Conservation (phyloP, 345 rosid species). For the Eucalyptus marginata region DNA sequence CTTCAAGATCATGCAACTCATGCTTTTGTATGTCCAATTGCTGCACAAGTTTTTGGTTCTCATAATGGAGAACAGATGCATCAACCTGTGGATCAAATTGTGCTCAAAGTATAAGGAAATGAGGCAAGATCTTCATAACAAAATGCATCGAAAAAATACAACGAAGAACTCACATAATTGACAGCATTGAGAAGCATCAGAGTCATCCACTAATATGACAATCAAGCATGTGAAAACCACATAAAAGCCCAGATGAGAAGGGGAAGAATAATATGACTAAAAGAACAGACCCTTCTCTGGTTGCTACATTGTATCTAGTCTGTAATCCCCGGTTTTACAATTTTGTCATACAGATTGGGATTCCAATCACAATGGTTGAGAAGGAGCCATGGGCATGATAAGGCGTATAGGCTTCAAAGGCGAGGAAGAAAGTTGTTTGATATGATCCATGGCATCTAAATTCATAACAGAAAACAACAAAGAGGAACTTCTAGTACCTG, state of each 20-base stretch:
- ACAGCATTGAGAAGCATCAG: neutral
- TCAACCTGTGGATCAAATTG: conserved; percentile 37
- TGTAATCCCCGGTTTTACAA: neutral
- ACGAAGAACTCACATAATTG: neutral
- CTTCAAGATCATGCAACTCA: conserved; percentile 52
- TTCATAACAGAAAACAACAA: neutral
- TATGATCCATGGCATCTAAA: neutral
- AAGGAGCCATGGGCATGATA: neutral
- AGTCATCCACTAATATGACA: neutral
- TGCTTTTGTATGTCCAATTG: conserved; percentile 68
- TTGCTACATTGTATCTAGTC: neutral
- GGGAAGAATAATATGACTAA: neutral
- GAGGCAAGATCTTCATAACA: neutral
- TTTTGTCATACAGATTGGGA: neutral
- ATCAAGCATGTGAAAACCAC: neutral
- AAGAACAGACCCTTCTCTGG: neutral
- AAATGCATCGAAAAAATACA: too few relatives aligned
- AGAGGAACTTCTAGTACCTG: neutral
- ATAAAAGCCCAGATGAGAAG: neutral
- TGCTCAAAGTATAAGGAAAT: neutral
- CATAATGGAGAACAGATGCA: conserved; percentile 61
- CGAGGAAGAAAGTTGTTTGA: neutral
- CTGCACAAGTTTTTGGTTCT: conserved; percentile 82
- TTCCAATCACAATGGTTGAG: neutral
- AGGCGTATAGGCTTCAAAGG: neutral